Evolutionary conservation across 2,329 filamentous ascomycete genomes (phyloP).

Genomic region (Rhynchosporium graminicola): DNA sequence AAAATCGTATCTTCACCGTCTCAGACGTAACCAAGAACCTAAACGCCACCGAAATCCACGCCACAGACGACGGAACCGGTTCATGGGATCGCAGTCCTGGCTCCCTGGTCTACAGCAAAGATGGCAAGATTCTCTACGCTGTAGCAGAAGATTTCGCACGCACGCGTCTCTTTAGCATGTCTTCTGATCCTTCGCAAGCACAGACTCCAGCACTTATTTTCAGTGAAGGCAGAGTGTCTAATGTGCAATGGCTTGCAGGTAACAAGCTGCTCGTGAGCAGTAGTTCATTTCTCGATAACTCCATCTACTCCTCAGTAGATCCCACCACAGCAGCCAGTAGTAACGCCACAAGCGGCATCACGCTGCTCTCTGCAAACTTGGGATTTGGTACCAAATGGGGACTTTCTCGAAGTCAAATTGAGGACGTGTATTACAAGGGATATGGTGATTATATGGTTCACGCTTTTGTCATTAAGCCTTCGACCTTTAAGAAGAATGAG

Average conservation of each 20-base stretch:
- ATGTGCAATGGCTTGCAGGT: slow-evolving; percentile 33
- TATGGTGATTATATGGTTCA: slow-evolving; percentile 32
- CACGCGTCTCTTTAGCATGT: slow-evolving; percentile 60
- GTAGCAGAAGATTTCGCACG: slow-evolving; percentile 68
- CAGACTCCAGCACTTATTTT: slow-evolving; percentile 23
- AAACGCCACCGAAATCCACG: slow-evolving; percentile 60
- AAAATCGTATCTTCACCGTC: slow-evolving; percentile 64
- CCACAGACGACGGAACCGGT: slow-evolving; percentile 59
- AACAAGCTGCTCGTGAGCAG: slow-evolving; percentile 57
- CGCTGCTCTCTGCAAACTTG: slow-evolving; percentile 29
- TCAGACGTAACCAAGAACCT: slow-evolving; percentile 57
- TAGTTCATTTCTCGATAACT: slow-evolving; percentile 69
- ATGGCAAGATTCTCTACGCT: slow-evolving; percentile 64
- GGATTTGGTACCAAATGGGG: slow-evolving; percentile 27
- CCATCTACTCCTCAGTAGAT: slow-evolving; percentile 58
- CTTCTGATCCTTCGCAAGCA: slow-evolving; percentile 44
- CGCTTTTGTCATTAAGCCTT: slow-evolving; percentile 31
- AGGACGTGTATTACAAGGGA: slow-evolving; percentile 33
- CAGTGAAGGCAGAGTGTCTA: slow-evolving; percentile 21
- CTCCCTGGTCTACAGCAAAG: slow-evolving; percentile 54
- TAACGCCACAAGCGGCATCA: slow-evolving; percentile 30
- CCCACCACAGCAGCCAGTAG: slow-evolving; percentile 21
- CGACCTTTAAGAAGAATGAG: slow-evolving; percentile 16
- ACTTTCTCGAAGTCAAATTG: slow-evolving; percentile 29
- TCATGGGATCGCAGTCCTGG: slow-evolving; percentile 60